Conservation (phyloP, 495 filamentous ascomycete species). For the Annulohypoxylon maeteangense region DNA sequence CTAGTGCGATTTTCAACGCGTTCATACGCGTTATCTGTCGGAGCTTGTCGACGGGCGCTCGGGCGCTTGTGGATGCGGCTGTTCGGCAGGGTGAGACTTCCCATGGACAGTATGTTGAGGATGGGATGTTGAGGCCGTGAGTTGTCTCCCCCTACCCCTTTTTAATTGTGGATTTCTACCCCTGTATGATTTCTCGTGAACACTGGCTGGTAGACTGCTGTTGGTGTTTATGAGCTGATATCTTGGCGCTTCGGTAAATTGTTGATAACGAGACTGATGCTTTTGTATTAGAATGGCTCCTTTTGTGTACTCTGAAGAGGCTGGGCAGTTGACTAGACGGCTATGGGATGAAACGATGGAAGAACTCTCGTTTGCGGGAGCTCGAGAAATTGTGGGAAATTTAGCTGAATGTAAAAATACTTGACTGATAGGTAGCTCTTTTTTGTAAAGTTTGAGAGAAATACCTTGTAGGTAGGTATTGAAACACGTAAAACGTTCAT, state of each 20-base stretch:
- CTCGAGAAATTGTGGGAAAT: background rate
- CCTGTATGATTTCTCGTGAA: no score
- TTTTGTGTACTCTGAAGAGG: conserved; percentile 15
- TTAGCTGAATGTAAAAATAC: no score
- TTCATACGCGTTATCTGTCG: background rate
- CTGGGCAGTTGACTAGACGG: background rate
- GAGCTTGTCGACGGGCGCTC: conserved; percentile 6
- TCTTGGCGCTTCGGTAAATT: no score
- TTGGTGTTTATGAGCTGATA: no score
- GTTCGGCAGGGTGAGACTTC: conserved; percentile 19
- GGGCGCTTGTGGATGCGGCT: conserved; percentile 25
- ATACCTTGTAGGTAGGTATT: no score
- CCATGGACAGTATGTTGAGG: conserved; percentile 38
- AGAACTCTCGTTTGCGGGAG: conserved; percentile 24
- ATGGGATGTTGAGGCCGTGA: conserved; percentile 34
- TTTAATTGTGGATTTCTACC: background rate
- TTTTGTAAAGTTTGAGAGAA: no score
- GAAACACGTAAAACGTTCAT: no score
- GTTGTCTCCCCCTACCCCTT: conserved; percentile 1
- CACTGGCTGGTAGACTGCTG: no score
- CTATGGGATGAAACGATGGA: conserved; percentile 40
- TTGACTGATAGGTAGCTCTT: no score
- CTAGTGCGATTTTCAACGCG: background rate
- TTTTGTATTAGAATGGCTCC: conserved; percentile 6
- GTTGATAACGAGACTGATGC: background rate